Evolutionary conservation across 768 basidiomycete species (phyloP).

Genomic region (Psilocybe tampanensis): DNA sequence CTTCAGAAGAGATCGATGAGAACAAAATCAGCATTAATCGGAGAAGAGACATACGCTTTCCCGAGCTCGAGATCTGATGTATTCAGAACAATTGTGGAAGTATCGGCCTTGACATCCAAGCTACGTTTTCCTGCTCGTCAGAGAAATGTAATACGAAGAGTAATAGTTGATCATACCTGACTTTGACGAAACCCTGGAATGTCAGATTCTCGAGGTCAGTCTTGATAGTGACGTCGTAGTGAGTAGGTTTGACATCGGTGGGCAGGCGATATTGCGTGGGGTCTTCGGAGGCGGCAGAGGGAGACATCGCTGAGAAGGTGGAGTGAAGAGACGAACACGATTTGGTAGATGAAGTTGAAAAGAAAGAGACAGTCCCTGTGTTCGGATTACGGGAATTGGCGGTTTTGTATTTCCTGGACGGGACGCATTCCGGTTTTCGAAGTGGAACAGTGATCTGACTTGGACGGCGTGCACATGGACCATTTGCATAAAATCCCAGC

Average conservation of each 20-base stretch:
- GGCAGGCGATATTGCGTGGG: constrained; percentile 63
- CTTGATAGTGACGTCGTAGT: constrained; percentile 79
- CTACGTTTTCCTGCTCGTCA: constrained; percentile 35
- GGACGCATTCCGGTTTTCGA: constrained; percentile 19
- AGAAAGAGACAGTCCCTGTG: constrained; percentile 14
- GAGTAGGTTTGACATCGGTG: constrained; percentile 63
- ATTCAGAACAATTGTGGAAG: constrained; percentile 68
- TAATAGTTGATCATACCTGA: constrained; percentile 48
- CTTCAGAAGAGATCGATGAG: constrained; percentile 21
- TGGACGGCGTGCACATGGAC: constrained; percentile 21
- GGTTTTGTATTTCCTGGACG: constrained; percentile 22
- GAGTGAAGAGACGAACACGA: constrained; percentile 9
- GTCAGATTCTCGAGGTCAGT: constrained; percentile 80
- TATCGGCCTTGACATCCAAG: constrained; percentile 63
- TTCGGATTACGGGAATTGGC: constrained; percentile 21
- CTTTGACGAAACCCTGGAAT: constrained; percentile 78
- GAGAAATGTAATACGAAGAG: neutral
- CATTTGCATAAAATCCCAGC: constrained; percentile 11
- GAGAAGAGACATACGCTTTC: constrained; percentile 40
- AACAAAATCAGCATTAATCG: neutral
- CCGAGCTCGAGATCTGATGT: constrained; percentile 59
- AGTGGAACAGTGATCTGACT: constrained; percentile 11
- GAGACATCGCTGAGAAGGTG: constrained; percentile 26
- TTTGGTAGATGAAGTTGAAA: constrained; percentile 18
- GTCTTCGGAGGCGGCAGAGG: constrained; percentile 19